These are phyloP conservation scores for Arachnopeziza araneosa DNA, from an alignment of 2,329 filamentous ascomycete genomes.

Conservation along the genomic window DNA sequence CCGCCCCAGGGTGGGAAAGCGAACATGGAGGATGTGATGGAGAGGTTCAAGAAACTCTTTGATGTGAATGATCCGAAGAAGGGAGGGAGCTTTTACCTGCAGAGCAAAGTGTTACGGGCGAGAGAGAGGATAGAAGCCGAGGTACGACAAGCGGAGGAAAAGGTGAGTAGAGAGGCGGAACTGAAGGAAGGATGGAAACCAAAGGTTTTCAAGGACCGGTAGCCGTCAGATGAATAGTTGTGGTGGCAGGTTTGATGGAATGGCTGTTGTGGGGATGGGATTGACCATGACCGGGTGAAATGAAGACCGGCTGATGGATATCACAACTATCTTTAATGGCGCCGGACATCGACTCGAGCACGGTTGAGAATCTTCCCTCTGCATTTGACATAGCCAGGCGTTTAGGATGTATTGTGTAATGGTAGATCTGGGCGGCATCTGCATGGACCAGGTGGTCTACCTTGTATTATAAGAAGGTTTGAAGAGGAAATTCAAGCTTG, in stretches of 20 bases:
- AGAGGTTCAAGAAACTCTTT: conserved; percentile 90
- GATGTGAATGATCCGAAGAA: conserved; percentile 93
- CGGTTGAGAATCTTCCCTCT: conserved; percentile 29
- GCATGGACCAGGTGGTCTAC: conserved; percentile 10
- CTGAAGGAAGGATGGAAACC: conserved; percentile 84
- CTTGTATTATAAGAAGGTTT: not conserved
- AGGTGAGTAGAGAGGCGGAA: conserved; percentile 70
- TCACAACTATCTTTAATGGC: conserved; percentile 2
- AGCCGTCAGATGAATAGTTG: conserved; percentile 10
- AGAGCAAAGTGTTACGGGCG: conserved; percentile 91
- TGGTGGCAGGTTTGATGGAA: conserved; percentile 6
- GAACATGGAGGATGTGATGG: conserved; percentile 73
- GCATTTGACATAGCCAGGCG: conserved; percentile 31
- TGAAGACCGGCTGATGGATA: not conserved
- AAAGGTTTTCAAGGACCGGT: conserved; percentile 88
- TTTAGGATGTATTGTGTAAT: conserved; percentile 27
- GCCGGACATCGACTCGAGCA: conserved; percentile 10
- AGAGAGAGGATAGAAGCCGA: conserved; percentile 90
- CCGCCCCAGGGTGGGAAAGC: conserved; percentile 73
- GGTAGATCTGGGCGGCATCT: conserved; percentile 18
- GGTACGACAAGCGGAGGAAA: conserved; percentile 64
- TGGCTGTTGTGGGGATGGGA: not conserved
- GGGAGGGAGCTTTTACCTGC: conserved; percentile 94
- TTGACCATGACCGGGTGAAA: not conserved
- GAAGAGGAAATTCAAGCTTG: not conserved